Conservation (phyloP, 179 eudicot species). For the Vitellaria paradoxa region DNA sequence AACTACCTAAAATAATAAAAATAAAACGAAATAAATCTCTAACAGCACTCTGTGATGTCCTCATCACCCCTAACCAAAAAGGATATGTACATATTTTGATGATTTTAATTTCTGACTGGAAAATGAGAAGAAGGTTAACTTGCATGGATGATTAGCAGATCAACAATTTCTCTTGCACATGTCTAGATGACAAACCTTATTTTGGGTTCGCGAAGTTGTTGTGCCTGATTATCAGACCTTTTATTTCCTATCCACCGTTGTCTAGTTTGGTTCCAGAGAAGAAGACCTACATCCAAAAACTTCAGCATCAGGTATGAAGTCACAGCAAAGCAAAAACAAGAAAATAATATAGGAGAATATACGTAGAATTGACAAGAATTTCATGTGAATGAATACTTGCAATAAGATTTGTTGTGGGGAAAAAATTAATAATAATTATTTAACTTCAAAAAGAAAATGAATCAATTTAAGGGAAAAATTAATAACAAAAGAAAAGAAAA, state of each 20-base stretch:
- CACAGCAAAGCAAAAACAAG: conserved; percentile 4
- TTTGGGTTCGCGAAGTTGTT: conserved; percentile 61
- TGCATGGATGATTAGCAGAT: not conserved
- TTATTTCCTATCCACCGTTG: conserved; percentile 74
- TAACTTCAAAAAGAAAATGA: not conserved
- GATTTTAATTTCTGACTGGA: not conserved
- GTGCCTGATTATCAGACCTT: conserved; percentile 34
- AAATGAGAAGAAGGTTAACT: not conserved
- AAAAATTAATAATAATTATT: conserved; percentile 1
- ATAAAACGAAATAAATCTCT: too few relatives aligned
- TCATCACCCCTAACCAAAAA: too few relatives aligned
- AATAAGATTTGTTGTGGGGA: not conserved
- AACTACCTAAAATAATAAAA: too few relatives aligned
- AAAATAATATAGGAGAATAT: not conserved
- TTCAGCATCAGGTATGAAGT: conserved; percentile 14
- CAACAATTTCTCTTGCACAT: not conserved
- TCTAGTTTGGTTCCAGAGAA: conserved; percentile 79
- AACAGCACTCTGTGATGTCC: too few relatives aligned
- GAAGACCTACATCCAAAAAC: conserved; percentile 52
- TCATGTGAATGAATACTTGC: not conserved
- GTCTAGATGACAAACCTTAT: conserved; percentile 46
- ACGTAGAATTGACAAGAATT: not conserved
- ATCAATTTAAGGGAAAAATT: not conserved
- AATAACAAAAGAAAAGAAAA: not conserved
- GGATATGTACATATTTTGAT: not conserved